Evolutionary conservation across 257 asterid genomes (phyloP), one percentile per base, ranked within the genome.

Genomic region (Solanum appendiculatum): DNA sequence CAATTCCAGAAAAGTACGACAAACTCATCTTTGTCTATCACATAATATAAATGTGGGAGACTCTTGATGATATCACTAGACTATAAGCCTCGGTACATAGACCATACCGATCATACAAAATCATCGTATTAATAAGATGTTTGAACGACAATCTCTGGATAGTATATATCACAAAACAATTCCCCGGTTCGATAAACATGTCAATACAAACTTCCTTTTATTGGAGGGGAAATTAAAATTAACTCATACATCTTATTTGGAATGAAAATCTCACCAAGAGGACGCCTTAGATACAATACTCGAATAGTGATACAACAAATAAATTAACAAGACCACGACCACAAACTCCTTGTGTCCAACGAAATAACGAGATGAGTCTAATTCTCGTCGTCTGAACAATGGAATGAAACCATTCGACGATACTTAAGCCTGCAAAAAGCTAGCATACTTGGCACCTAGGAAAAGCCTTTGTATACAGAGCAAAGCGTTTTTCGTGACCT

Each of bases 401-500:
- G 40, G 31, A 80, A 29, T 46, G 27, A 80, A 80, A 29, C 29
- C 68, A 20, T 29, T 46, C 7, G 64, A 80, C 1, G 15, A 48
- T 11, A 48, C 37, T 85, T 87, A 95, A 60, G 85, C 97, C 93
- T 93, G 98, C 94, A 96, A 90, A 92, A 96, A 95, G 93, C 98
- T 96, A 85, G 98, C 98, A 85, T 96, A 96, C 92, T 96, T 95
- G 91, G 98, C 98, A 85, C 99, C 98, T 39, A 96, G 94, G 87
- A 96, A 93, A 78, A 96, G 94, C 98, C 98, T 94, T 88, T 96
- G 99, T 90, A 96, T 94, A 93, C 99, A 96, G 86, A 96, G 98
- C 84, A 96, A 86, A 69, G 99, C 98, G 51, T 96, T 96, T 84
- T 95, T 96, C 27, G 99, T 96, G 46, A 96, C 99, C 93, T 96